Percentiles rank a stretch among this genome's conserved stretches.
Conservation (phyloP, 2,329 filamentous ascomycete genomes). For the Nannizziopsis barbatae region DNA sequence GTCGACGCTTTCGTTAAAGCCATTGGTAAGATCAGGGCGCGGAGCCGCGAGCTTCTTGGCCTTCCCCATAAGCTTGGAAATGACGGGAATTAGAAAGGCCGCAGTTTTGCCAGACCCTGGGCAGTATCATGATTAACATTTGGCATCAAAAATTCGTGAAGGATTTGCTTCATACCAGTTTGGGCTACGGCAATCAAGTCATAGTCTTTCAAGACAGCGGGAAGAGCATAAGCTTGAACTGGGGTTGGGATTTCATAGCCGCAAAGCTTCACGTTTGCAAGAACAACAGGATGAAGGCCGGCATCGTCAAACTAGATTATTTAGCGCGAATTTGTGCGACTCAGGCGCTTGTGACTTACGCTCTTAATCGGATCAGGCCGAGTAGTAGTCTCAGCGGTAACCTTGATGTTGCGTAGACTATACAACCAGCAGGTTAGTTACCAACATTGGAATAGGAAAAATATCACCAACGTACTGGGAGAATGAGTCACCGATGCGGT, state of each 20-base stretch:
- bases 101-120: slow-evolving; percentile 92
- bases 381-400: slow-evolving; percentile 40
- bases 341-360: slow-evolving; percentile 31
- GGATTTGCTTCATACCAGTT: slow-evolving; percentile 56
- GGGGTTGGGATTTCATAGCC: slow-evolving; percentile 66
- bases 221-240: slow-evolving; percentile 76
- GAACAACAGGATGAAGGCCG: slow-evolving; percentile 73
- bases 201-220: slow-evolving; percentile 61
- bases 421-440: background rate
- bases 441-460: background rate
- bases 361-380: slow-evolving; percentile 39
- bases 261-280: slow-evolving; percentile 62
- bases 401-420: slow-evolving; percentile 40
- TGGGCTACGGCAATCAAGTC: slow-evolving; percentile 87
- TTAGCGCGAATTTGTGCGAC: slow-evolving; percentile 7
- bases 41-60: slow-evolving; percentile 73
- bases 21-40: slow-evolving; percentile 52
- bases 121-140: too few species aligned
- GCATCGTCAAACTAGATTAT: slow-evolving; percentile 54
- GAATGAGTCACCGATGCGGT: slow-evolving; percentile 51
- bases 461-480: slow-evolving; percentile 41
- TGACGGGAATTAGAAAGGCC: slow-evolving; percentile 76
- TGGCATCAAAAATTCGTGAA: background rate
- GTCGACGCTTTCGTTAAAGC: slow-evolving; percentile 42
- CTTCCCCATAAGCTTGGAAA: slow-evolving; percentile 92